phyloP scores from a whole-genome alignment of 1,284 basidiomycete species.

The Apiotrichum siamense region DNA sequence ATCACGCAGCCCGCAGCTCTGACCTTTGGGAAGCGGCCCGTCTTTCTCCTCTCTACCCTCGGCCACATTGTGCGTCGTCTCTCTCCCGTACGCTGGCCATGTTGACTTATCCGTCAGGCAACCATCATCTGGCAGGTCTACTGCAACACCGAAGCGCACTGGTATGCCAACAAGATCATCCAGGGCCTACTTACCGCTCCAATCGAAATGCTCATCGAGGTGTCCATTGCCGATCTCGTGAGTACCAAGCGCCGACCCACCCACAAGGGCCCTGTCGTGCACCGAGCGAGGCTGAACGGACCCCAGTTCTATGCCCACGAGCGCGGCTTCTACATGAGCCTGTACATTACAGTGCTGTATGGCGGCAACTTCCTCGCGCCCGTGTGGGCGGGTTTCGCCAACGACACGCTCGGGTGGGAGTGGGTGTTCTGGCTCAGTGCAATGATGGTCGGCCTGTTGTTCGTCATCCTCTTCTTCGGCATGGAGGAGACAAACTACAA shows the following conservation, averaged over 20 bases:
- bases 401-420: slow-evolving; percentile 17
- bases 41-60: slow-evolving; percentile 17
- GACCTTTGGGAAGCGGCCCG: slow-evolving; percentile 20
- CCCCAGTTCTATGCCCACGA: slow-evolving; percentile 24
- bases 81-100: too few species aligned
- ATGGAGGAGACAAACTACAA: slow-evolving; percentile 25
- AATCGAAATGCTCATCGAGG: slow-evolving; percentile 22
- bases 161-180: slow-evolving; percentile 21
- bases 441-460: slow-evolving; percentile 5
- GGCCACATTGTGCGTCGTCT: slow-evolving; percentile 5
- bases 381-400: slow-evolving; percentile 16
- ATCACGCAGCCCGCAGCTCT: slow-evolving; percentile 23
- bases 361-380: slow-evolving; percentile 15
- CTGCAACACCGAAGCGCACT: slow-evolving; percentile 9
- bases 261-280: too few species aligned
- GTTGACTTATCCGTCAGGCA: not conserved
- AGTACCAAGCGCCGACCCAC: too few species aligned
- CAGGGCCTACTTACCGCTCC: slow-evolving; percentile 18
- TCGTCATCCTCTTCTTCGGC: slow-evolving; percentile 18
- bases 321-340: slow-evolving; percentile 21
- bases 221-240: slow-evolving; percentile 15
- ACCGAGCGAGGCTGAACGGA: too few species aligned
- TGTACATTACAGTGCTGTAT: slow-evolving; percentile 15
- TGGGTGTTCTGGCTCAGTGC: slow-evolving; percentile 21
- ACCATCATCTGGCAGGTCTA: slow-evolving; percentile 18